Evolutionary conservation across 306 rosid genomes (phyloP).

Genomic region (Alnus rubra): DNA sequence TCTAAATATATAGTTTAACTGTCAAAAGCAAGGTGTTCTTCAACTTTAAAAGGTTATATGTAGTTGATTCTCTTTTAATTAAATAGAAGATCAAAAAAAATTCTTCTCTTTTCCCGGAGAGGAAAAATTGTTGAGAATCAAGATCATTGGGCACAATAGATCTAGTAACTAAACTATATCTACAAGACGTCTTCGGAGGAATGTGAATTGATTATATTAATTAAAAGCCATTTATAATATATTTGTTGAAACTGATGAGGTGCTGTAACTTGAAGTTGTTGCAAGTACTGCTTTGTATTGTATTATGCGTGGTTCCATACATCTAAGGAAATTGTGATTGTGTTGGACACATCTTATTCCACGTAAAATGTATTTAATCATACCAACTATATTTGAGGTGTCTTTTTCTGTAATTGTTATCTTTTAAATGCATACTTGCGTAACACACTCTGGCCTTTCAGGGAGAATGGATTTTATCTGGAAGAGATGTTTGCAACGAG

Average conservation of each 20-base stretch:
- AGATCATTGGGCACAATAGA: too few relatives aligned
- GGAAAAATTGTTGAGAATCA: neutral
- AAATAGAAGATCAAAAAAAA: neutral
- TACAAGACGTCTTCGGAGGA: neutral
- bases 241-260: neutral
- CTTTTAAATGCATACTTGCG: slow-evolving; percentile 17
- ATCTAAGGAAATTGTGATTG: neutral
- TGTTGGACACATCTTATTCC: neutral
- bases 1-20: neutral
- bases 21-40: neutral
- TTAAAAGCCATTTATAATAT: neutral
- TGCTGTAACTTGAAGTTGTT: neutral
- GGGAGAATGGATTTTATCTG: slow-evolving; percentile 98
- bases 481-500: slow-evolving; percentile 65
- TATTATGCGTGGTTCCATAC: neutral
- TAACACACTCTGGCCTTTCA: slow-evolving; percentile 41
- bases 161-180: neutral
- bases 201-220: neutral
- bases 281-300: neutral
- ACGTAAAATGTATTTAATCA: neutral
- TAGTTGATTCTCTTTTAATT: neutral
- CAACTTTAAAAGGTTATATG: neutral
- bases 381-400: neutral
- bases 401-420: neutral
- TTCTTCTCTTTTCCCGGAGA: neutral